phyloP scores from a whole-genome alignment of 441 rosid genomes.

The Croton setiger region DNA sequence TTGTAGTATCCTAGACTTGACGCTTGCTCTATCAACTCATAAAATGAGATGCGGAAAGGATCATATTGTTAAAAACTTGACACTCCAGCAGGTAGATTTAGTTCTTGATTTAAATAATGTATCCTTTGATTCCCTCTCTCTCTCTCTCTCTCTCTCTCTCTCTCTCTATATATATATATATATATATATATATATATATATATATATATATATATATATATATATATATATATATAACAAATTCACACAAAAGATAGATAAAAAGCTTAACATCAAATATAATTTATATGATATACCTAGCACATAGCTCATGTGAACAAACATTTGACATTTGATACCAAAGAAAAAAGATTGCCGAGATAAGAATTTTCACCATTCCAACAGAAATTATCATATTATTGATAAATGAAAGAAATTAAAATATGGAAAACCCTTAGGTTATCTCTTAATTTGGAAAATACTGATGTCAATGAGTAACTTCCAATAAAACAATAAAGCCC shows the following conservation, averaged over 20 bases:
- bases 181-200: too few species aligned
- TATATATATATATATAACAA: too few species aligned
- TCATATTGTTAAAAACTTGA: conserved; percentile 59
- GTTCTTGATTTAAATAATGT: conserved; percentile 1
- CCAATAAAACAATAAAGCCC: not conserved
- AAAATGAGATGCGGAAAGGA: conserved; percentile 75
- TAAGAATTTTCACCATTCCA: not conserved
- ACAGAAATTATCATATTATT: not conserved
- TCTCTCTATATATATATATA: too few species aligned
- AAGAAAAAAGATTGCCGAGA: not conserved
- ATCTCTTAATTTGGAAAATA: not conserved
- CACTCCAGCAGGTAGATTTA: conserved; percentile 69
- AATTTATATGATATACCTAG: too few species aligned
- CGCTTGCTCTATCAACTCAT: conserved; percentile 62
- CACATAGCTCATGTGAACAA: not conserved
- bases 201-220: too few species aligned
- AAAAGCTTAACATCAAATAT: too few species aligned
- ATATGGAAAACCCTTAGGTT: not conserved
- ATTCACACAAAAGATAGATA: too few species aligned
- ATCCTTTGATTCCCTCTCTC: not conserved
- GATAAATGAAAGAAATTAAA: not conserved
- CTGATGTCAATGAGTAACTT: not conserved
- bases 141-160: too few species aligned
- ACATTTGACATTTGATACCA: not conserved
- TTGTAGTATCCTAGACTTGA: conserved; percentile 56